phyloP scores from a whole-genome alignment of 2,329 filamentous ascomycete genomes.

The Pleoardoris graminearum region DNA sequence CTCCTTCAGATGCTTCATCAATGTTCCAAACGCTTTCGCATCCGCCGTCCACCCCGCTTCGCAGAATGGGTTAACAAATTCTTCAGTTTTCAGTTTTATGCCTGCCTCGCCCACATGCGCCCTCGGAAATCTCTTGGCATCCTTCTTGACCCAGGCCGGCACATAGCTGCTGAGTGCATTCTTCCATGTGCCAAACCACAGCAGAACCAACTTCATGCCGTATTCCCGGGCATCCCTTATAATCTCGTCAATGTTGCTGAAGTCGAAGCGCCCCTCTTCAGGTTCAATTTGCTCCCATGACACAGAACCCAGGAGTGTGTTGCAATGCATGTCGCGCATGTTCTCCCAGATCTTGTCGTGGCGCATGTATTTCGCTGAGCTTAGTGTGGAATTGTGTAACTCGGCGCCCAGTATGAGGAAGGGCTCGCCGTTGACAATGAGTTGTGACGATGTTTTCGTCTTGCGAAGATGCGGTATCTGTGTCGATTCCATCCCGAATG shows the following conservation, averaged over 20 bases:
- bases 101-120: slow-evolving; percentile 18
- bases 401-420: slow-evolving; percentile 53
- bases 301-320: slow-evolving; percentile 52
- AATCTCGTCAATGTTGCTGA: slow-evolving; percentile 48
- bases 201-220: slow-evolving; percentile 46
- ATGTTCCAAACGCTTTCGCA: slow-evolving; percentile 43
- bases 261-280: slow-evolving; percentile 50
- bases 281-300: slow-evolving; percentile 55
- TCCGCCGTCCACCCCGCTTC: slow-evolving; percentile 44
- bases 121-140: slow-evolving; percentile 40
- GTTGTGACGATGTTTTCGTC: slow-evolving; percentile 30
- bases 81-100: slow-evolving; percentile 20
- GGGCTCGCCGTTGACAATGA: slow-evolving; percentile 51
- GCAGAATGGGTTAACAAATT: slow-evolving; percentile 38
- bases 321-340: slow-evolving; percentile 47
- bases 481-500: background rate
- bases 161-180: slow-evolving; percentile 44
- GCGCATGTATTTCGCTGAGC: slow-evolving; percentile 51
- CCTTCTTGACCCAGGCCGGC: slow-evolving; percentile 33
- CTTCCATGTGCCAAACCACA: slow-evolving; percentile 56
- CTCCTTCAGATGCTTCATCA: slow-evolving; percentile 46
- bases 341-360: slow-evolving; percentile 47
- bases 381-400: slow-evolving; percentile 54
- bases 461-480: slow-evolving; percentile 6
- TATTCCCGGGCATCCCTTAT: slow-evolving; percentile 46